Conservation (phyloP, 1,284 basidiomycete genomes). For the Cutaneotrichosporon curvatum region DNA sequence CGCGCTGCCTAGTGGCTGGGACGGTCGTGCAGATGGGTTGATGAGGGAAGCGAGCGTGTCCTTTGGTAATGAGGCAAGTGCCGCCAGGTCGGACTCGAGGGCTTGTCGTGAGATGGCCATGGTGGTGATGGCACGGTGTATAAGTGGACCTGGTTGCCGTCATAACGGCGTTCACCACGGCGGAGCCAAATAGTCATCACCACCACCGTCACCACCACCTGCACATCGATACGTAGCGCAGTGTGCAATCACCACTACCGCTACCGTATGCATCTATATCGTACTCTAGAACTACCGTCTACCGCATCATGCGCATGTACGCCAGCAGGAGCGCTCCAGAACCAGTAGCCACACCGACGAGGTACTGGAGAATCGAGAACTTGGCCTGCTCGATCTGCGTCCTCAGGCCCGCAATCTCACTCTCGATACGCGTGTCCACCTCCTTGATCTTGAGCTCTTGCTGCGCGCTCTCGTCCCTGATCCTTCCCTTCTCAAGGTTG, state of each 20-base stretch:
- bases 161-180: too few species aligned
- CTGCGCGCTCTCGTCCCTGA: constrained; percentile 84
- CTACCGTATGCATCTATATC: too few species aligned
- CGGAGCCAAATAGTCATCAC: too few species aligned
- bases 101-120: neutral
- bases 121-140: neutral
- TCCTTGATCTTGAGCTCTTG: constrained; percentile 98
- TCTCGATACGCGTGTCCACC: constrained; percentile 94
- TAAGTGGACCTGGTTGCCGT: too few species aligned
- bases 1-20: neutral
- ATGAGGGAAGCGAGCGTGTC: constrained; percentile 7
- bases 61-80: constrained; percentile 5
- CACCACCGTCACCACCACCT: too few species aligned
- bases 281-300: constrained; percentile 5
- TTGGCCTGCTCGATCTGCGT: constrained; percentile 88
- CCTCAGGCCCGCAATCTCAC: constrained; percentile 83
- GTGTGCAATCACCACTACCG: too few species aligned
- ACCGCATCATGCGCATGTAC: constrained; percentile 44
- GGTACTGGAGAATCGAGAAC: constrained; percentile 50
- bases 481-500: constrained; percentile 91
- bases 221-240: too few species aligned
- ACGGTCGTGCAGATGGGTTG: constrained; percentile 6
- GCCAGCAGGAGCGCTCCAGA: constrained; percentile 44
- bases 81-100: constrained; percentile 8
- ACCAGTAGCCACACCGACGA: constrained; percentile 47